Percentiles rank a stretch among this genome's conserved stretches.
Conservation (phyloP, 2,329 filamentous ascomycete genomes). For the Ascochyta lentis region DNA sequence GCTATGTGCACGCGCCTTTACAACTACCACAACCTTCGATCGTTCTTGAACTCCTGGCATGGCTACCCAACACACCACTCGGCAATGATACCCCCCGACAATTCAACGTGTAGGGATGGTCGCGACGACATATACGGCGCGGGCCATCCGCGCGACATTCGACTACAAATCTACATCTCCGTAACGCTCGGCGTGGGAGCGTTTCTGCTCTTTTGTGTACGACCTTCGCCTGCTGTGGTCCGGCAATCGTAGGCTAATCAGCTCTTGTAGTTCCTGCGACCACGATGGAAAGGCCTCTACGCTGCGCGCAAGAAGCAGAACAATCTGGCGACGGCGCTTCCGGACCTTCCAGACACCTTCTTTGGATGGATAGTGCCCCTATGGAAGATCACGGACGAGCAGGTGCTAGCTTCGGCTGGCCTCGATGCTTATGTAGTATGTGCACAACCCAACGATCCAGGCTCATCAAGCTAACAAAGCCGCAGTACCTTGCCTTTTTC, state of each 20-base stretch:
- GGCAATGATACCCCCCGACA: conserved; percentile 31
- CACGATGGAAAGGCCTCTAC: conserved; percentile 91
- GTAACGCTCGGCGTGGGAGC: conserved; percentile 72
- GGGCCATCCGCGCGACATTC: conserved; percentile 53
- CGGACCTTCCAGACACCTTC: conserved; percentile 80
- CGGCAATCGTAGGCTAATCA: conserved; percentile 30
- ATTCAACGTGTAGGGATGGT: conserved; percentile 23
- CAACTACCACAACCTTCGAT: conserved; percentile 1
- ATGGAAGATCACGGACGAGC: conserved; percentile 84
- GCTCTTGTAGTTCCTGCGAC: conserved; percentile 73
- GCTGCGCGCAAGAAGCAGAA: conserved; percentile 83
- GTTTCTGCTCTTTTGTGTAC: conserved; percentile 78
- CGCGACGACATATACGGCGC: conserved; percentile 41
- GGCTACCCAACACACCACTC: conserved; percentile 9
- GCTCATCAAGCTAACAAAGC: conserved; percentile 9
- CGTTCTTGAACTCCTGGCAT: conserved; percentile 4
- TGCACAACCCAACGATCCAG: conserved; percentile 16
- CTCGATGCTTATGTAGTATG: conserved; percentile 90
- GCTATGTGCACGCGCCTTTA: conserved; percentile 7
- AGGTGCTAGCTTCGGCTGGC: conserved; percentile 87
- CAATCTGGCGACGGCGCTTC: conserved; percentile 70
- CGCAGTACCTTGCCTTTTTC: conserved; percentile 87
- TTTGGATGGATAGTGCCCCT: conserved; percentile 93
- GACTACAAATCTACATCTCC: conserved; percentile 74
- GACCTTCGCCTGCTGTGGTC: conserved; percentile 36